Evolutionary conservation across 2,329 filamentous ascomycete genomes (phyloP), one percentile per base, ranked within the genome.

Genomic region (Ilyonectria robusta): DNA sequence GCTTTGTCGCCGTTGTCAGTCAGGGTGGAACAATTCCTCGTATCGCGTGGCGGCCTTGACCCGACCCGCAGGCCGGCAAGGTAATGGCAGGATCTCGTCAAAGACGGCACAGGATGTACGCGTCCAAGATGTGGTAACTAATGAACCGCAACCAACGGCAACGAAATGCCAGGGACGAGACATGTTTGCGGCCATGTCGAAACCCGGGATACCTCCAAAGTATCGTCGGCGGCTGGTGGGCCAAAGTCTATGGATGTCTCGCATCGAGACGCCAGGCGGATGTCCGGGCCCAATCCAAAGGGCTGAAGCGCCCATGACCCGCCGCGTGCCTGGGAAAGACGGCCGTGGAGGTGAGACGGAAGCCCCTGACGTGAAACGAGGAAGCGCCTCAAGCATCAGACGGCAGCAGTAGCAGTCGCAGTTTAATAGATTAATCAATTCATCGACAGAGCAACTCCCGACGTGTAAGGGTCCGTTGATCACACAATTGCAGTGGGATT

Each of bases 231-330:
- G 55, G 26, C 37, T 33, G 47, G 59, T 54, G 23, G 48, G 13
- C 40, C 59, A 47, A 35, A 33, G 29, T 33, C 48, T 26, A 58
- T 58, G 63, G 64, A 66, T 75, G 72, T 75, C 72, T 73, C 67
- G 62, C 57, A 51, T 69, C 68, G 60, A 65, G 42, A 65, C 59
- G 56, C 59, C 59, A 63, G 51, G 44, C 57, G 48, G 62, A 23
- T 31, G 57, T n/a, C 40, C 31, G 64, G 61, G 50, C 53, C 68
- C 68, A 70, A 72, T 72, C 35, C 46, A 66, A 50, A 53, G 46
- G 44, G 51, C 35, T 46, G 60, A 60, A 61, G 50, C 33, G 58
- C 63, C 64, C 63, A 70, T 72, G 58, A 60, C 56, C 65, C 47
- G 63, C 59, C 50, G 50, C 33, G 57, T 60, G 60, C 46, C 66